phyloP scores from a whole-genome alignment of 352 stramenopile genomes.

The Pythium phragmitis region DNA sequence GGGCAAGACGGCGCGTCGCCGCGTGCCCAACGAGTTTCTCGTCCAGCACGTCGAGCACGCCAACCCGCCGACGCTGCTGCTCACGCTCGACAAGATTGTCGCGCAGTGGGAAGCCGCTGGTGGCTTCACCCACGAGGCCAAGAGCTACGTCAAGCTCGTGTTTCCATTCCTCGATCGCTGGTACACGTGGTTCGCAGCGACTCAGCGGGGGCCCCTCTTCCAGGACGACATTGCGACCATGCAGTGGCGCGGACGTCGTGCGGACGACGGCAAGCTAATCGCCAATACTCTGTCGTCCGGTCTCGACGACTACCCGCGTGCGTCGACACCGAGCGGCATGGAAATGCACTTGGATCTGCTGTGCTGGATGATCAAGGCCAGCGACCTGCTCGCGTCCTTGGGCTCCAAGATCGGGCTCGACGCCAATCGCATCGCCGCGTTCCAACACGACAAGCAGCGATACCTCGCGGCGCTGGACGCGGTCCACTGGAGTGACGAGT shows the following conservation, averaged over 20 bases:
- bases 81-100: slow-evolving; percentile 84
- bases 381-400: slow-evolving; percentile 51
- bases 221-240: slow-evolving; percentile 40
- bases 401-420: slow-evolving; percentile 33
- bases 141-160: slow-evolving; percentile 40
- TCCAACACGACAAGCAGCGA: slow-evolving; percentile 20
- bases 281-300: slow-evolving; percentile 91
- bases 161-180: slow-evolving; percentile 76
- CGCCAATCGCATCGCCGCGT: background rate
- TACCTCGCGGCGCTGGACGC: slow-evolving; percentile 49
- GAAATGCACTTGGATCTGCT: slow-evolving; percentile 92
- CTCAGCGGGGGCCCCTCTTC: slow-evolving; percentile 46
- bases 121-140: background rate
- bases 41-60: slow-evolving; percentile 90
- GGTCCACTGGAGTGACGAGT: slow-evolving; percentile 71
- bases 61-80: slow-evolving; percentile 90
- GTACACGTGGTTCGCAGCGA: slow-evolving; percentile 77
- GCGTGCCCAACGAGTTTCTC: slow-evolving; percentile 89
- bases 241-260: slow-evolving; percentile 78
- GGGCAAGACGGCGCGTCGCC: slow-evolving; percentile 54
- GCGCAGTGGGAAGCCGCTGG: slow-evolving; percentile 19
- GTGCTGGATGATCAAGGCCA: slow-evolving; percentile 87
- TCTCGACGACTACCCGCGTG: slow-evolving; percentile 92
- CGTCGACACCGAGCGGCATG: slow-evolving; percentile 58
- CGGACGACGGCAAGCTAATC: slow-evolving; percentile 77